Evolutionary conservation across 352 stramenopile species (phyloP).

Genomic region (Globisporangium uncinulatum): DNA sequence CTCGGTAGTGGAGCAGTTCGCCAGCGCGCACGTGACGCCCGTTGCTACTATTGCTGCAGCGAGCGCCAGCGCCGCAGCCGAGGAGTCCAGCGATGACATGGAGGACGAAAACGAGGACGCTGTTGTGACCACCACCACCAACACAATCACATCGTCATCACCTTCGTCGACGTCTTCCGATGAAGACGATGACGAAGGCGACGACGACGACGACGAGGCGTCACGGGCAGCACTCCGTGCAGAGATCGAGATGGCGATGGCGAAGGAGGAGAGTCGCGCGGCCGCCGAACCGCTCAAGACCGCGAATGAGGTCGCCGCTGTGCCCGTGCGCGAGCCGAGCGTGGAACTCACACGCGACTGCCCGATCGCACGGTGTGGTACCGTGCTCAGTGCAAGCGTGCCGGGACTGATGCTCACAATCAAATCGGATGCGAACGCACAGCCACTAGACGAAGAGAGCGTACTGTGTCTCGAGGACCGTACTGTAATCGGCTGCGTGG

Average conservation of each 20-base stretch:
- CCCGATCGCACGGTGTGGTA: conserved; percentile 63
- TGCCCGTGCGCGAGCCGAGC: conserved; percentile 54
- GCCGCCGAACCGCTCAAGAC: conserved; percentile 43
- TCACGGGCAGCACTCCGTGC: conserved; percentile 37
- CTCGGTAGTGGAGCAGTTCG: conserved; percentile 39
- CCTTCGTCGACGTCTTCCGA: conserved; percentile 17
- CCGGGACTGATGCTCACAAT: conserved; percentile 72
- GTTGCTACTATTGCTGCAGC: not conserved
- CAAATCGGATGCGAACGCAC: conserved; percentile 52
- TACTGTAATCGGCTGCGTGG: conserved; percentile 70
- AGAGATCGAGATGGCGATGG: conserved; percentile 75
- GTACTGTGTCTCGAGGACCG: conserved; percentile 77
- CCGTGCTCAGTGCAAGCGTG: conserved; percentile 57
- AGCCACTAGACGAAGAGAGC: conserved; percentile 74
- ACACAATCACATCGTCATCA: not conserved
- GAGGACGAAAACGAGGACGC: conserved; percentile 19
- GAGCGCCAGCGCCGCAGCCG: not conserved
- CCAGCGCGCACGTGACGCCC: conserved; percentile 14
- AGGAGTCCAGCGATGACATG: conserved; percentile 14
- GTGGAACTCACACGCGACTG: conserved; percentile 69
- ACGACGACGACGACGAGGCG: conserved; percentile 21
- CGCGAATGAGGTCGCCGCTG: conserved; percentile 44
- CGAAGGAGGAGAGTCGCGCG: conserved; percentile 56
- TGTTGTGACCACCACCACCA: not conserved
- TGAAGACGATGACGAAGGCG: conserved; percentile 8